Conservation (phyloP, 495 filamentous ascomycete species). For the Penicillium manginii region DNA sequence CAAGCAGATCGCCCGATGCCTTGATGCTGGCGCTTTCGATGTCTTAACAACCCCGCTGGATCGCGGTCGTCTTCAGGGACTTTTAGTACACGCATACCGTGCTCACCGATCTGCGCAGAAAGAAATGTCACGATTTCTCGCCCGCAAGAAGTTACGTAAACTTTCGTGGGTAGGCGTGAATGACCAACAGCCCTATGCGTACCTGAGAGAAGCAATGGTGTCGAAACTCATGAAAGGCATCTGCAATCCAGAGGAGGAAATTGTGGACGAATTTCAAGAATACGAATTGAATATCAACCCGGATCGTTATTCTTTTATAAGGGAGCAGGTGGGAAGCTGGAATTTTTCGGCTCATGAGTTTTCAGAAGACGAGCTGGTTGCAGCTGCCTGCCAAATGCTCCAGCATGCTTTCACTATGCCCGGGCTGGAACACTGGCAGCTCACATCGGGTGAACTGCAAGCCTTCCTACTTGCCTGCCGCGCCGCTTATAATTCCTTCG, state of each 20-base stretch:
- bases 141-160: constrained; percentile 70
- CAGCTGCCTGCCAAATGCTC: constrained; percentile 80
- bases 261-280: constrained; percentile 55
- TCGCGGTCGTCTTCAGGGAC: constrained; percentile 66
- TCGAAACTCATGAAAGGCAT: constrained; percentile 91
- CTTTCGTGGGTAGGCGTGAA: constrained; percentile 92
- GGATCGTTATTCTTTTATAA: constrained; percentile 64
- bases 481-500: constrained; percentile 88
- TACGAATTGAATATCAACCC: constrained; percentile 46
- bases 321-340: constrained; percentile 77
- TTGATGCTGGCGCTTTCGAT: constrained; percentile 86
- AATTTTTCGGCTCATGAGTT: constrained; percentile 87
- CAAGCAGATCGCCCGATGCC: constrained; percentile 61
- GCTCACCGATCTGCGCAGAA: constrained; percentile 70
- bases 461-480: constrained; percentile 82
- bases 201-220: constrained; percentile 86
- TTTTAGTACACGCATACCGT: constrained; percentile 83
- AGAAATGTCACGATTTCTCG: constrained; percentile 68
- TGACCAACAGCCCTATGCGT: constrained; percentile 84
- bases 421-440: constrained; percentile 76
- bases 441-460: constrained; percentile 78
- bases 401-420: constrained; percentile 85
- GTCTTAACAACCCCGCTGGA: constrained; percentile 79
- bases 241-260: constrained; percentile 68
- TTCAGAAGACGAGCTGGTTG: constrained; percentile 83